Evolutionary conservation across 148 eudicot species (phyloP).

Genomic region (Polygonum aviculare): DNA sequence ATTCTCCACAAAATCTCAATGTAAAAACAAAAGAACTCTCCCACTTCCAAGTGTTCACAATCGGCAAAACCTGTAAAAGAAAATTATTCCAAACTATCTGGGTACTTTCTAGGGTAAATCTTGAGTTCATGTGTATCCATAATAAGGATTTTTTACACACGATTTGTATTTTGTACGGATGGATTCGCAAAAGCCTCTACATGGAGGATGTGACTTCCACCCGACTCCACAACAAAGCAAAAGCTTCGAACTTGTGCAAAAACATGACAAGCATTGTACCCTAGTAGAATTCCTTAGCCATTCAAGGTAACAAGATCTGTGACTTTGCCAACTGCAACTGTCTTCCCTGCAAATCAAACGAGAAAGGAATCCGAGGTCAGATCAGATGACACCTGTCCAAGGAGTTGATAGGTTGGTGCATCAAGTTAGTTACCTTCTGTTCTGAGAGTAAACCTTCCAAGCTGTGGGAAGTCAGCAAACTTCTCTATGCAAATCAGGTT

Average conservation of each 20-base stretch:
- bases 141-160: background rate
- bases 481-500: conserved; percentile 38
- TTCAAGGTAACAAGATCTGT: conserved; percentile 15
- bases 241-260: background rate
- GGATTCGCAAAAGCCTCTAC: background rate
- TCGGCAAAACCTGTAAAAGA: background rate
- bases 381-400: background rate
- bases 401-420: background rate
- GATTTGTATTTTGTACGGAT: background rate
- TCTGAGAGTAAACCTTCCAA: conserved; percentile 41
- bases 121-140: background rate
- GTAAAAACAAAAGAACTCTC: background rate
- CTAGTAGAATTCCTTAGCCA: background rate
- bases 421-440: conserved; percentile 26
- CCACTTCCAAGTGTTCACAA: background rate
- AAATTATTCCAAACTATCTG: background rate
- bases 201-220: background rate
- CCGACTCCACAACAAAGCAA: background rate
- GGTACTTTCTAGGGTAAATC: background rate
- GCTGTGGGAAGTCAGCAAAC: conserved; percentile 36
- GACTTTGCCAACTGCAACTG: conserved; percentile 78
- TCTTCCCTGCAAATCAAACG: conserved; percentile 47
- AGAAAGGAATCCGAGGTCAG: background rate
- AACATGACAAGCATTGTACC: background rate
- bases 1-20: background rate